Evolutionary conservation across 2,329 filamentous ascomycete species (phyloP), one percentile per base, ranked within the genome.

Genomic region (Pseudogymnoascus sp.): DNA sequence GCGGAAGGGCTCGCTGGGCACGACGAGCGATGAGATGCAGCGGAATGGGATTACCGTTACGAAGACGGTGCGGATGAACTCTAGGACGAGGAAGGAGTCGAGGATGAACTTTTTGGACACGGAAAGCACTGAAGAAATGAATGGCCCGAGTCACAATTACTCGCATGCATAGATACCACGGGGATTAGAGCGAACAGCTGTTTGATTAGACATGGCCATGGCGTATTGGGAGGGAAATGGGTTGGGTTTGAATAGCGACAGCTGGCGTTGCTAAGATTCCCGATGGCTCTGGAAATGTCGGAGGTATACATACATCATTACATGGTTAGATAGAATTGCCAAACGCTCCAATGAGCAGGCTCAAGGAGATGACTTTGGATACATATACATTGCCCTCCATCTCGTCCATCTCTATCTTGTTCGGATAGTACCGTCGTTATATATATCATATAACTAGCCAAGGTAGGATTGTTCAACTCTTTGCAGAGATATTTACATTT

Each of bases 201-300:
- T 19, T 52, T 52, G 26, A 33, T 52, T 30, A 18, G 9, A 30
- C 45, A 52, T 30, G n/a, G 45, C 5, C 18, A 52, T 52, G 45
- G 45, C 45, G 45, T 52, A 52, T 26, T 52, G 45, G 23, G 23
- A 30, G 23, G 45, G 23, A 30, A 52, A 52, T 52, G n/a, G 45
- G n/a, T 26, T 52, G n/a, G 45, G 26, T 52, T 52, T 52, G 1
- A 52, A 30, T 52, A 30, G 45, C 45, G 45, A 52, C 45, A 18
- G 9, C 26, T 30, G 45, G 45, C 26, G 26, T 52, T 52, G n/a
- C 45, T 52, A 52, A 52, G 45, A 52, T 52, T 52, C 45, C 45
- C 45, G 26, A 30, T 52, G 26, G n/a, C 23, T 52, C 45, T 30
- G n/a, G n/a, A 30, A 10, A 52, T 52, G 15, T 30, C 21, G 15